Conservation (phyloP, 2,329 filamentous ascomycete species). For the Colletotrichum acutatum region DNA sequence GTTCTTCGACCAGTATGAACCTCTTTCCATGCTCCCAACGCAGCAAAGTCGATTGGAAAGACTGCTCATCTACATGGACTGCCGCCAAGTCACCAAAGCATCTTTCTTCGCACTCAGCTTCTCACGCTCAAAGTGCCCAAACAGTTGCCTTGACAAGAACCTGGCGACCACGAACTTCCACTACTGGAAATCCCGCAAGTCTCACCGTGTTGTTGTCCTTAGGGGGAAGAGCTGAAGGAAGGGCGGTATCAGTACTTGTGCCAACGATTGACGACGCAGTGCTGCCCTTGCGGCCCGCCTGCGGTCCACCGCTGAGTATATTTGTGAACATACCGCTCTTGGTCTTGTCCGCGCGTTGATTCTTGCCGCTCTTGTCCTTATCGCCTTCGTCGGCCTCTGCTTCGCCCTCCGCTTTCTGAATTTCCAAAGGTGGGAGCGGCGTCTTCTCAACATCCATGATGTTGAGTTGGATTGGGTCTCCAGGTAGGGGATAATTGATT, state of each 20-base stretch:
- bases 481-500: constrained; percentile 86
- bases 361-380: constrained; percentile 56
- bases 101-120: neutral
- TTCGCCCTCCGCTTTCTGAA: constrained; percentile 46
- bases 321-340: constrained; percentile 58
- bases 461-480: constrained; percentile 73
- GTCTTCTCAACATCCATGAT: constrained; percentile 90
- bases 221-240: constrained; percentile 48
- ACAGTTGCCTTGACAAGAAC: constrained; percentile 82
- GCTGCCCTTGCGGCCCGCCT: constrained; percentile 45
- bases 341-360: constrained; percentile 52
- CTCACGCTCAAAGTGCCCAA: constrained; percentile 62
- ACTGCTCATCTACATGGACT: neutral
- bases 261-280: constrained; percentile 42
- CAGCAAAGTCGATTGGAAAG: neutral
- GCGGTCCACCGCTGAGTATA: constrained; percentile 35
- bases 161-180: constrained; percentile 81
- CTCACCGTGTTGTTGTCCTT: constrained; percentile 70
- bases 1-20: neutral
- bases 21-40: neutral
- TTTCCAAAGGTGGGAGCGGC: constrained; percentile 70
- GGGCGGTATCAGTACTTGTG: constrained; percentile 53
- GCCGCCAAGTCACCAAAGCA: constrained; percentile 3
- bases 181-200: constrained; percentile 78
- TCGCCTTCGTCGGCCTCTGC: constrained; percentile 54